These are phyloP conservation scores for Aphanomyces euteiches DNA, from an alignment of 352 stramenopile species.

Conservation along the genomic window DNA sequence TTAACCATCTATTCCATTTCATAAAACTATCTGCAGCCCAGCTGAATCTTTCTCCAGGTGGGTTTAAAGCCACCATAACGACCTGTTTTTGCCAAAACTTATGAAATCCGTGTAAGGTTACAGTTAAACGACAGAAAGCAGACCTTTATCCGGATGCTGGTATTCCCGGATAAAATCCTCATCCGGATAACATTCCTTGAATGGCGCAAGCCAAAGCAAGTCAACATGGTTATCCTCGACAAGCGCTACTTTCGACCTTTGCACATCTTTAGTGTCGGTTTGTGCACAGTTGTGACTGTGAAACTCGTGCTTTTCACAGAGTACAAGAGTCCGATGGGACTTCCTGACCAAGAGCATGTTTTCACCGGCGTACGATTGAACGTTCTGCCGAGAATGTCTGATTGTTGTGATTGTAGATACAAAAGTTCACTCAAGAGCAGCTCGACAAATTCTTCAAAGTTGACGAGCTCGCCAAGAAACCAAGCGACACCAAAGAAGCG, in stretches of 20 bases:
- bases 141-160: too few relatives aligned
- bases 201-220: neutral
- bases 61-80: too few relatives aligned
- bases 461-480: slow-evolving; percentile 50
- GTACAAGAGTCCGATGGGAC: slow-evolving; percentile 50
- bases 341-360: slow-evolving; percentile 63
- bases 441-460: slow-evolving; percentile 86
- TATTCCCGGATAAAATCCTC: too few relatives aligned
- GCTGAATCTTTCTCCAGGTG: too few relatives aligned
- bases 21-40: too few relatives aligned
- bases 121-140: too few relatives aligned
- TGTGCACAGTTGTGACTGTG: slow-evolving; percentile 69
- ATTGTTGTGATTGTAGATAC: slow-evolving; percentile 39
- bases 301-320: slow-evolving; percentile 87
- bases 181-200: neutral
- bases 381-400: neutral
- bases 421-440: slow-evolving; percentile 74
- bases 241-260: slow-evolving; percentile 78
- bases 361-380: slow-evolving; percentile 59
- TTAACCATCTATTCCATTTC: too few relatives aligned
- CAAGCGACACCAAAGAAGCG: slow-evolving; percentile 10
- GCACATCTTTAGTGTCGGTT: slow-evolving; percentile 78
- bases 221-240: slow-evolving; percentile 44
- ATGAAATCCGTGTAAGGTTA: too few relatives aligned
- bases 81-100: too few relatives aligned